Evolutionary conservation across 352 stramenopile genomes (phyloP).

Genomic region (Globisporangium cederbergense): DNA sequence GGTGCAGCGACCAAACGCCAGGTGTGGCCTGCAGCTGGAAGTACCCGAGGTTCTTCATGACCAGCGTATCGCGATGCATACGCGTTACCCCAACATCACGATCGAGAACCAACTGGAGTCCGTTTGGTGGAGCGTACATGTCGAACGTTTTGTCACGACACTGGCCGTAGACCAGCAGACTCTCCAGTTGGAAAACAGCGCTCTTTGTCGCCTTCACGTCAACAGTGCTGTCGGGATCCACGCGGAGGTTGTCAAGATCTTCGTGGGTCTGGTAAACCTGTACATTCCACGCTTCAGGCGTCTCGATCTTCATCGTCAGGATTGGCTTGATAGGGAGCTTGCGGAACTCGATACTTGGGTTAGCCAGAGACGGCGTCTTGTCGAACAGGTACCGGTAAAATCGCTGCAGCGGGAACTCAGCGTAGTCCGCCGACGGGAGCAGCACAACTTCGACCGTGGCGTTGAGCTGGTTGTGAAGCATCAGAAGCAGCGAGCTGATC

Average conservation of each 20-base stretch:
- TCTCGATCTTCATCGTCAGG: slow-evolving; percentile 92
- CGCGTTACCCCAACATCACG: slow-evolving; percentile 51
- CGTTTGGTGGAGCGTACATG: slow-evolving; percentile 80
- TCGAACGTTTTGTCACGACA: slow-evolving; percentile 85
- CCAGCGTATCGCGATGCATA: slow-evolving; percentile 93
- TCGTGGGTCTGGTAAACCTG: slow-evolving; percentile 65
- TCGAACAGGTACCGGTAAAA: slow-evolving; percentile 93
- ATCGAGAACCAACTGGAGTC: slow-evolving; percentile 90
- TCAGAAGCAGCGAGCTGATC: slow-evolving; percentile 83
- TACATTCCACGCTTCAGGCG: slow-evolving; percentile 92
- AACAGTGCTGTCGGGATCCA: slow-evolving; percentile 49
- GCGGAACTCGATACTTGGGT: slow-evolving; percentile 64
- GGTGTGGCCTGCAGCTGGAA: slow-evolving; percentile 98
- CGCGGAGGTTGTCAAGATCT: slow-evolving; percentile 92
- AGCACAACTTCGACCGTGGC: slow-evolving; percentile 67
- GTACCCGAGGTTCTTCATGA: slow-evolving; percentile 99
- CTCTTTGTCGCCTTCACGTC: slow-evolving; percentile 62
- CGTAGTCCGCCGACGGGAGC: slow-evolving; percentile 65
- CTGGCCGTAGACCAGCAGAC: slow-evolving; percentile 88
- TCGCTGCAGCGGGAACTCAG: slow-evolving; percentile 86
- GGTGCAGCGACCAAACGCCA: slow-evolving; percentile 92
- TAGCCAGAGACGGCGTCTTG: slow-evolving; percentile 38
- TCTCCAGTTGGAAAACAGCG: slow-evolving; percentile 86
- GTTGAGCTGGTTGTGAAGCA: slow-evolving; percentile 71
- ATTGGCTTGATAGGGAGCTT: slow-evolving; percentile 83